These are phyloP conservation scores for Lasiodiplodia sp. DNA, from an alignment of 2,329 filamentous ascomycete genomes.

Conservation along the genomic window DNA sequence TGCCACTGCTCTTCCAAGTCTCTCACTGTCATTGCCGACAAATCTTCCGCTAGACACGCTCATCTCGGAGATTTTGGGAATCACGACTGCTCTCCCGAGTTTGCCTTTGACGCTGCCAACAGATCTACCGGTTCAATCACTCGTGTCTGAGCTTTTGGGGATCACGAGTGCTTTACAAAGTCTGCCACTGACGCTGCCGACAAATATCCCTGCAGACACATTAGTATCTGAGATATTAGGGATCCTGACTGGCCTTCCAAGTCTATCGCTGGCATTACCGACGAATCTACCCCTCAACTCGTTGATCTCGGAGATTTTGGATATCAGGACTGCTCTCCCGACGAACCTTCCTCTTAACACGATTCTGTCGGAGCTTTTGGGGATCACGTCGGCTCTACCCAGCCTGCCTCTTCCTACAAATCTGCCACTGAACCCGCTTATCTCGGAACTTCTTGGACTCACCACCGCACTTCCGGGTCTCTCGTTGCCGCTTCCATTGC, in stretches of 20 bases:
- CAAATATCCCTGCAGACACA: neutral
- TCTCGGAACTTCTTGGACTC: neutral
- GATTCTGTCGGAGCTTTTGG: neutral
- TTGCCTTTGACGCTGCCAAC: neutral
- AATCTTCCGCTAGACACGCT: neutral
- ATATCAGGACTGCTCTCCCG: neutral
- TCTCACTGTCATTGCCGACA: neutral
- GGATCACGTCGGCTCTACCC: neutral
- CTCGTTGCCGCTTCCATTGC: neutral
- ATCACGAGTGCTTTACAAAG: neutral
- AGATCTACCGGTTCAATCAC: neutral
- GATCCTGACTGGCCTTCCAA: neutral
- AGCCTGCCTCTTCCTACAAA: neutral
- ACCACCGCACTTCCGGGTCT: neutral
- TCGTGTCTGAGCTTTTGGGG: neutral
- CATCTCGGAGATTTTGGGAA: neutral
- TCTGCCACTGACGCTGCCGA: neutral
- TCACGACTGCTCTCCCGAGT: neutral
- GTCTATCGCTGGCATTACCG: neutral
- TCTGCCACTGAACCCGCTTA: neutral
- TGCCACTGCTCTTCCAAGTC: neutral
- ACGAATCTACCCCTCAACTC: neutral
- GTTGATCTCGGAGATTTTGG: neutral
- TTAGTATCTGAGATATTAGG: neutral
- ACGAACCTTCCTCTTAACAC: slow-evolving; percentile 1